phyloP scores from a whole-genome alignment of 75 land plant species.

The Cupressus sempervirens region DNA sequence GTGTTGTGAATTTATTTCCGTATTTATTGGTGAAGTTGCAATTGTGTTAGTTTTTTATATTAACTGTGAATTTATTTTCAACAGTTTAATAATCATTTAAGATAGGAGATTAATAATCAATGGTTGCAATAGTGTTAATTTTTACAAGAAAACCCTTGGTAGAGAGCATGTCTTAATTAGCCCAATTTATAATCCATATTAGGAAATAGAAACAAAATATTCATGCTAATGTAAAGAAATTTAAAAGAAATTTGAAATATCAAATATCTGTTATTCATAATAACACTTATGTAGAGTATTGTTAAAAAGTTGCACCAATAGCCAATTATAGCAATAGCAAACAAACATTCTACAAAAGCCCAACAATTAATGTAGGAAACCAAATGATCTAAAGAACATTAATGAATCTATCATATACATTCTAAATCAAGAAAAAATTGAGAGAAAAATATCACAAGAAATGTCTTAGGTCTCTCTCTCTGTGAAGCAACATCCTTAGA shows the following conservation, averaged over 20 bases:
- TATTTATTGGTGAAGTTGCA: too few relatives aligned
- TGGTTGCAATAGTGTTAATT: too few relatives aligned
- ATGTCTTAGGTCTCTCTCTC: conserved; percentile 60
- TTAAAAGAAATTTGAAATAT: too few relatives aligned
- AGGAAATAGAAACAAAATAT: neutral
- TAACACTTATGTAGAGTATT: conserved; percentile 62
- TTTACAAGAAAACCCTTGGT: conserved; percentile 52
- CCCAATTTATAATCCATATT: too few relatives aligned
- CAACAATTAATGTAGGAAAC: neutral
- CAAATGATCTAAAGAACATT: too few relatives aligned
- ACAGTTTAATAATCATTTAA: too few relatives aligned
- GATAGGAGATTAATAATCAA: too few relatives aligned
- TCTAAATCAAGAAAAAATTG: conserved; percentile 1
- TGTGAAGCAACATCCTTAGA: conserved; percentile 65
- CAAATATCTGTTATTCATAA: conserved; percentile 13
- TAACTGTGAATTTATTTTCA: too few relatives aligned
- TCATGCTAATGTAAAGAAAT: neutral
- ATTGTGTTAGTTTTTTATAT: too few relatives aligned
- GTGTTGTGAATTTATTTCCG: too few relatives aligned
- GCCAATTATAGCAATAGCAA: conserved; percentile 60
- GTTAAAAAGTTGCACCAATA: conserved; percentile 84
- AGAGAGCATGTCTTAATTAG: neutral
- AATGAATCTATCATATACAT: neutral
- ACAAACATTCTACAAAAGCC: conserved; percentile 47
- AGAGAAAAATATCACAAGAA: conserved; percentile 26